Conservation (phyloP, 2,329 filamentous ascomycete species). For the Lojkania enalia region DNA sequence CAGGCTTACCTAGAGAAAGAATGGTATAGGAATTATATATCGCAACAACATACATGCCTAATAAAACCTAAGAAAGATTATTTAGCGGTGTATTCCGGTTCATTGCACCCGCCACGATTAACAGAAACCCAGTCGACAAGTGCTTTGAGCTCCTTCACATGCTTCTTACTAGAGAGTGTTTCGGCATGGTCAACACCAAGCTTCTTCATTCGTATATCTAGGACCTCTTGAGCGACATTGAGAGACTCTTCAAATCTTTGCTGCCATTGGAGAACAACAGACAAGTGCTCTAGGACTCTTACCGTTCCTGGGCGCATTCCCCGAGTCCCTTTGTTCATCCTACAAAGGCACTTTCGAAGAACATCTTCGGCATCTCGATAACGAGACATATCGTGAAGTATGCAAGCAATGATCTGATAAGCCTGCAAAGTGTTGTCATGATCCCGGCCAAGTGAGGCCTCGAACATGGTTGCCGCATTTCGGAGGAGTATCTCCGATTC, state of each 20-base stretch:
- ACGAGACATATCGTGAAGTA: background rate
- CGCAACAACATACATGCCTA: no score
- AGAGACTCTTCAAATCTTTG: background rate
- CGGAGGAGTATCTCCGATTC: slow-evolving; percentile 9
- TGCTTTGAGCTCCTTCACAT: background rate
- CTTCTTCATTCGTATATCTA: background rate
- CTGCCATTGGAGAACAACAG: background rate
- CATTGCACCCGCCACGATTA: no score
- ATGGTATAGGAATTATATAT: no score
- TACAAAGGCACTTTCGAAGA: background rate
- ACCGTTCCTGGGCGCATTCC: background rate
- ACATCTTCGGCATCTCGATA: background rate
- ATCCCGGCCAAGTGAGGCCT: background rate
- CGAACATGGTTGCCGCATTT: background rate
- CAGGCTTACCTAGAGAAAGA: no score
- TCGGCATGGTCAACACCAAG: background rate
- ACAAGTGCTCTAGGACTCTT: background rate
- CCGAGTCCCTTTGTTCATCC: background rate
- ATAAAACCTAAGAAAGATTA: no score
- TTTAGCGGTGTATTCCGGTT: no score
- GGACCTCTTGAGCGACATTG: background rate
- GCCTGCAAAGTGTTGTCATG: background rate
- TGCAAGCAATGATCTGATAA: background rate
- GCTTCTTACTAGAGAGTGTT: background rate
- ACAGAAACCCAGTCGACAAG: background rate